Evolutionary conservation across 495 filamentous ascomycete genomes (phyloP).

Genomic region (Penicillium flavigenum): DNA sequence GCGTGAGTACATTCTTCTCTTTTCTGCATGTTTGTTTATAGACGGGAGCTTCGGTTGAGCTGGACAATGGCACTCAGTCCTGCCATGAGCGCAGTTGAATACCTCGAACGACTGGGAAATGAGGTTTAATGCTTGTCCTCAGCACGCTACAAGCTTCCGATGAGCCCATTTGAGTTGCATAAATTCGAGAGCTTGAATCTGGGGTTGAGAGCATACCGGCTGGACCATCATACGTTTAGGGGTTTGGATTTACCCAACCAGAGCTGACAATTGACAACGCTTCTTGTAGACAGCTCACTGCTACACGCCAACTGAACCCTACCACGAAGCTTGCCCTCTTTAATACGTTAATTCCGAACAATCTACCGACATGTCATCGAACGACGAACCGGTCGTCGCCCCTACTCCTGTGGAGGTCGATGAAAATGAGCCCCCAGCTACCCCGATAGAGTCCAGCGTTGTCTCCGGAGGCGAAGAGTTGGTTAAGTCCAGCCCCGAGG

Average conservation of each 20-base stretch:
- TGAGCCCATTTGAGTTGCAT: not conserved
- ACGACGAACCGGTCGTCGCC: constrained; percentile 34
- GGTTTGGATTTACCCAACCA: not conserved
- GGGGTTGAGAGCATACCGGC: not conserved
- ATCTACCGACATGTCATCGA: constrained; percentile 37
- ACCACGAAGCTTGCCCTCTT: not conserved
- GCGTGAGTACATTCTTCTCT: constrained; percentile 24
- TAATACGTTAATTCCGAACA: constrained; percentile 13
- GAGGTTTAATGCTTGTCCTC: not conserved
- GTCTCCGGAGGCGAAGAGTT: constrained; percentile 43
- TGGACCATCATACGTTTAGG: not conserved
- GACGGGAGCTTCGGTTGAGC: constrained; percentile 11
- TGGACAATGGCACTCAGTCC: not conserved
- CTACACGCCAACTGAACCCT: constrained; percentile 6
- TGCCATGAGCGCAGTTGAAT: not conserved
- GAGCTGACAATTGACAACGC: not conserved
- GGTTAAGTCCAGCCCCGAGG: constrained; percentile 41
- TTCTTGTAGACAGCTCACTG: not conserved
- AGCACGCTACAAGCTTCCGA: not conserved
- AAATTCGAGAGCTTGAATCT: constrained; percentile 3
- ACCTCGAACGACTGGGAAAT: not conserved
- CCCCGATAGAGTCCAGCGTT: constrained; percentile 40
- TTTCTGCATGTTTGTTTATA: constrained; percentile 13
- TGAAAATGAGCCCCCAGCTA: constrained; percentile 40
- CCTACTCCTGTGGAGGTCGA: constrained; percentile 23